phyloP scores from a whole-genome alignment of 225 moss, liverwort and hornwort species.

The Anthoceros angustus region DNA sequence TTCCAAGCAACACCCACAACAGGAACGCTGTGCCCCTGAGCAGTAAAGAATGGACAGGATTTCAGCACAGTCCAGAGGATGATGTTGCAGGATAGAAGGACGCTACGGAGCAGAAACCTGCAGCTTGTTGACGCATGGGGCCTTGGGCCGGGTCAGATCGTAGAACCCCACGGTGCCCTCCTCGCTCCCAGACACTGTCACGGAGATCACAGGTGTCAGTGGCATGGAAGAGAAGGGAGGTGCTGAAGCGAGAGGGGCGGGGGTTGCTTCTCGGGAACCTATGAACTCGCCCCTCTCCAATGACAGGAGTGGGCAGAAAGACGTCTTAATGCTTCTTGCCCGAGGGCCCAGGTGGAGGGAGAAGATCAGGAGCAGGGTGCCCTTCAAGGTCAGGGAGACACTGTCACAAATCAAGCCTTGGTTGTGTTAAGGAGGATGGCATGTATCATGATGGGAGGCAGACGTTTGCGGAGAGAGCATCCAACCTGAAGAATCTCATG shows the following conservation, averaged over 20 bases:
- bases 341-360: slow-evolving; percentile 73
- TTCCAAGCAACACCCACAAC: slow-evolving; percentile 96
- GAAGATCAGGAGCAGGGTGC: slow-evolving; percentile 71
- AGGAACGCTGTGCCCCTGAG: slow-evolving; percentile 74
- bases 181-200: slow-evolving; percentile 69
- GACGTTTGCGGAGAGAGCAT: neutral
- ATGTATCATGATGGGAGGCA: neutral
- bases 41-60: neutral
- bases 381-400: slow-evolving; percentile 74
- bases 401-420: slow-evolving; percentile 5
- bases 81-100: neutral
- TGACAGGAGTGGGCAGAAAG: slow-evolving; percentile 88
- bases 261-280: slow-evolving; percentile 8
- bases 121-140: slow-evolving; percentile 94
- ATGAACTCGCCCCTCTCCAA: slow-evolving; percentile 88
- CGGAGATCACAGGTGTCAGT: neutral
- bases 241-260: neutral
- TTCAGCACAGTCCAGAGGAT: neutral
- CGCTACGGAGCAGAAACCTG: slow-evolving; percentile 19
- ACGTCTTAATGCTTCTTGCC: slow-evolving; percentile 78
- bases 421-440: neutral
- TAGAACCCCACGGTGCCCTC: slow-evolving; percentile 92
- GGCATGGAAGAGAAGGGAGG: neutral
- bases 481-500: slow-evolving; percentile 74
- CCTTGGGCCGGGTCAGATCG: slow-evolving; percentile 80